phyloP scores from a whole-genome alignment of 306 rosid species.

The Corylus heterophylla region DNA sequence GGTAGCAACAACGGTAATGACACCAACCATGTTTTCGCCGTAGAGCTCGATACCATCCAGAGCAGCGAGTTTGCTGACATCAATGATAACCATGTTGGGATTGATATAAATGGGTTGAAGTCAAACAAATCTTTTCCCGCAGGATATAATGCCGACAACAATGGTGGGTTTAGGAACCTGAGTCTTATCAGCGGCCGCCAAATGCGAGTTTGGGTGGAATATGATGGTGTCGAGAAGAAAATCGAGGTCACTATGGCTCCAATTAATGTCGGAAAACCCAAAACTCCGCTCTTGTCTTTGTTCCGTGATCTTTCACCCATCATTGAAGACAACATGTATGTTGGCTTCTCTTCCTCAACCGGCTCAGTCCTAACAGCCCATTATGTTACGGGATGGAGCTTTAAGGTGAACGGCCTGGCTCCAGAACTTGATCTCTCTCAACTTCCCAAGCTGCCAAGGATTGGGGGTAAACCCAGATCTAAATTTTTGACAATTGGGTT shows the following conservation, averaged over 20 bases:
- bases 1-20: too few relatives aligned
- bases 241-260: constrained; percentile 63
- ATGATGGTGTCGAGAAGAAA: constrained; percentile 46
- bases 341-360: constrained; percentile 73
- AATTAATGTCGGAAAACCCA: constrained; percentile 38
- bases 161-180: constrained; percentile 50
- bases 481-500: constrained; percentile 27
- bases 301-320: constrained; percentile 48
- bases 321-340: constrained; percentile 41
- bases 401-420: constrained; percentile 47
- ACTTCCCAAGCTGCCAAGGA: constrained; percentile 48
- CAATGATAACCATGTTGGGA: too few relatives aligned
- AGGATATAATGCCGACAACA: background rate
- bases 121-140: too few relatives aligned
- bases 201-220: constrained; percentile 68
- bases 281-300: constrained; percentile 46
- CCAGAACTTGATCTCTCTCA: constrained; percentile 35
- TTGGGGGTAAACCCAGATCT: constrained; percentile 10
- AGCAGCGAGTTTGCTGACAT: too few relatives aligned
- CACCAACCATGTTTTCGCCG: too few relatives aligned
- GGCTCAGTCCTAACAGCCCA: constrained; percentile 52
- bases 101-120: too few relatives aligned
- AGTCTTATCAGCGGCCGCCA: constrained; percentile 43
- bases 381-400: constrained; percentile 73
- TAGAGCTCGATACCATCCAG: too few relatives aligned